Evolutionary conservation across 2,329 filamentous ascomycete genomes (phyloP).

Genomic region (Sporothrix globosa): DNA sequence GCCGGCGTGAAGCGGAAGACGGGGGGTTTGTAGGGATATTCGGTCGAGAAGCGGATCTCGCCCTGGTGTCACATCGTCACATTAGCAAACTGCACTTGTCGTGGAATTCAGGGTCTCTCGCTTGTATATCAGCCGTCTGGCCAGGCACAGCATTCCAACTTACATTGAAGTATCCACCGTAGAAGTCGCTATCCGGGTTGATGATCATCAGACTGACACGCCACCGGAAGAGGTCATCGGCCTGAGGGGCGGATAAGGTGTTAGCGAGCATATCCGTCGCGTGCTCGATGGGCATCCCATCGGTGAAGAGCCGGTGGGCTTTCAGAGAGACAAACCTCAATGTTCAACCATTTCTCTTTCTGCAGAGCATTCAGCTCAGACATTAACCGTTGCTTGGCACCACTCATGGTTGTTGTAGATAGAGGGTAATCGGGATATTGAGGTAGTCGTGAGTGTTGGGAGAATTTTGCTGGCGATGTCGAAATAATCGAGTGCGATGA

Average conservation of each 20-base stretch:
- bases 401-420: constrained; percentile 44
- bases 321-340: constrained; percentile 64
- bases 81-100: not conserved
- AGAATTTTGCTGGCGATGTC: not conserved
- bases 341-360: constrained; percentile 92
- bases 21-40: constrained; percentile 89
- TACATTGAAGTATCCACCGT: constrained; percentile 86
- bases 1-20: constrained; percentile 80
- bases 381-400: constrained; percentile 81
- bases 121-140: too few species aligned
- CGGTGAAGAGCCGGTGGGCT: not conserved
- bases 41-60: constrained; percentile 81
- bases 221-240: constrained; percentile 81
- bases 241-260: constrained; percentile 64
- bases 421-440: not conserved
- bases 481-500: constrained; percentile 12
- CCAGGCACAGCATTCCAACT: not conserved
- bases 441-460: not conserved
- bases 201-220: constrained; percentile 86
- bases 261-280: constrained; percentile 21
- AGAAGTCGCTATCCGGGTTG: constrained; percentile 88
- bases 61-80: constrained; percentile 53
- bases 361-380: constrained; percentile 79
- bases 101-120: too few species aligned
- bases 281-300: constrained; percentile 27